Conservation (phyloP, 768 basidiomycete species). For the Lactarius tabidus region DNA sequence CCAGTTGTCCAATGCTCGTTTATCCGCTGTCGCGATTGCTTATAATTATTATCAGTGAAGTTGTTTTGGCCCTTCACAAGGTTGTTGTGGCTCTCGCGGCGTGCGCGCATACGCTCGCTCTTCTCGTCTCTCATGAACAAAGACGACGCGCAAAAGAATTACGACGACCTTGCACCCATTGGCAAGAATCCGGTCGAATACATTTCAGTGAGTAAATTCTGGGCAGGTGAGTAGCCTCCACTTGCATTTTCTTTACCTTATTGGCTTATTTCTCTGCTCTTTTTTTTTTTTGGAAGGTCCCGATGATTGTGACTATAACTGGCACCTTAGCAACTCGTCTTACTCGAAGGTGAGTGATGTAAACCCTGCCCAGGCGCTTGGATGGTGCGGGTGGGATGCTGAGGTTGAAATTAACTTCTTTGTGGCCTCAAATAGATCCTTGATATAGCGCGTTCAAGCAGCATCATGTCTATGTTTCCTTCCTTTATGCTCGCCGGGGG, state of each 20-base stretch:
- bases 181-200: slow-evolving; percentile 28
- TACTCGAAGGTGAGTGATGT: slow-evolving; percentile 58
- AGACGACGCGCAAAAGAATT: slow-evolving; percentile 4
- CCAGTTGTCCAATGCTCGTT: not conserved
- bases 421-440: slow-evolving; percentile 28
- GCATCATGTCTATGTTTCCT: slow-evolving; percentile 49
- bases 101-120: slow-evolving; percentile 10
- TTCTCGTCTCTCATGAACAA: slow-evolving; percentile 11
- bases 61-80: slow-evolving; percentile 14
- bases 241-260: not conserved
- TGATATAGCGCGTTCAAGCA: slow-evolving; percentile 41
- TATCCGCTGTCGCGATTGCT: not conserved
- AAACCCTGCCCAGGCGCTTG: not conserved
- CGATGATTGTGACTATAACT: slow-evolving; percentile 71
- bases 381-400: too few relatives aligned
- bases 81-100: slow-evolving; percentile 6
- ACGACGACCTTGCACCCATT: slow-evolving; percentile 25
- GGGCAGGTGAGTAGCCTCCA: slow-evolving; percentile 23
- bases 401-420: not conserved
- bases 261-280: not conserved
- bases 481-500: slow-evolving; percentile 56
- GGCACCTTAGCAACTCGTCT: slow-evolving; percentile 76
- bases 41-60: slow-evolving; percentile 2
- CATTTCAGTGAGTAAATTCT: slow-evolving; percentile 20
- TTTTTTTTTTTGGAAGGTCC: slow-evolving; percentile 41